Percentiles rank a stretch among this genome's conserved stretches.
Evolutionary conservation across 2,329 filamentous ascomycete genomes (phyloP).

Genomic region (Dothidotthia symphoricarpi): DNA sequence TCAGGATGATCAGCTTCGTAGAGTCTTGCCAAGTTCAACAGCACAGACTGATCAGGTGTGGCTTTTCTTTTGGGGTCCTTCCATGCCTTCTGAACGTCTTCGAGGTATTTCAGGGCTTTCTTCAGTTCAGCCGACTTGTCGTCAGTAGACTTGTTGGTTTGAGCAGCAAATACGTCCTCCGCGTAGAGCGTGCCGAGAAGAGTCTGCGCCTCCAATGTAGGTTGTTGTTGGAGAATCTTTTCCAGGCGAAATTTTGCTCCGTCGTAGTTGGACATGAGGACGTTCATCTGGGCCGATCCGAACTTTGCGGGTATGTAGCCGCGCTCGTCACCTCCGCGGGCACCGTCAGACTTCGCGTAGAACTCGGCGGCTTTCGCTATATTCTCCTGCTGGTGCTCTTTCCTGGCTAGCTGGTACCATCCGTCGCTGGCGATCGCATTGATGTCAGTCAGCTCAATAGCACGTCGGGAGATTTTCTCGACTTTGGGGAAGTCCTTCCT

Average conservation of each 20-base stretch:
- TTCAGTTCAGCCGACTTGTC: constrained; percentile 83
- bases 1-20: constrained; percentile 86
- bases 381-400: constrained; percentile 82
- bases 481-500: constrained; percentile 78
- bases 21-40: constrained; percentile 86
- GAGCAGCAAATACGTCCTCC: constrained; percentile 84
- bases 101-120: constrained; percentile 81
- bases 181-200: constrained; percentile 88
- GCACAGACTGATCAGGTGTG: constrained; percentile 76
- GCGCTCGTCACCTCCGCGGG: constrained; percentile 83
- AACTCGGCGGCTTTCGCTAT: constrained; percentile 74
- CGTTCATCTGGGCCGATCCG: constrained; percentile 83
- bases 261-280: constrained; percentile 78
- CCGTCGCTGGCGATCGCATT: constrained; percentile 96
- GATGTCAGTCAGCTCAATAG: constrained; percentile 93
- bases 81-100: constrained; percentile 82
- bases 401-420: constrained; percentile 91
- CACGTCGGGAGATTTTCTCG: constrained; percentile 83
- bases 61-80: constrained; percentile 87
- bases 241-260: constrained; percentile 92
- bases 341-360: constrained; percentile 87
- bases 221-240: constrained; percentile 86
- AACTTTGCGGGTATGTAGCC: constrained; percentile 95
- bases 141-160: constrained; percentile 70
- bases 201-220: constrained; percentile 84